phyloP scores from a whole-genome alignment of 257 asterid species.

The Paraleonurus japonicus region DNA sequence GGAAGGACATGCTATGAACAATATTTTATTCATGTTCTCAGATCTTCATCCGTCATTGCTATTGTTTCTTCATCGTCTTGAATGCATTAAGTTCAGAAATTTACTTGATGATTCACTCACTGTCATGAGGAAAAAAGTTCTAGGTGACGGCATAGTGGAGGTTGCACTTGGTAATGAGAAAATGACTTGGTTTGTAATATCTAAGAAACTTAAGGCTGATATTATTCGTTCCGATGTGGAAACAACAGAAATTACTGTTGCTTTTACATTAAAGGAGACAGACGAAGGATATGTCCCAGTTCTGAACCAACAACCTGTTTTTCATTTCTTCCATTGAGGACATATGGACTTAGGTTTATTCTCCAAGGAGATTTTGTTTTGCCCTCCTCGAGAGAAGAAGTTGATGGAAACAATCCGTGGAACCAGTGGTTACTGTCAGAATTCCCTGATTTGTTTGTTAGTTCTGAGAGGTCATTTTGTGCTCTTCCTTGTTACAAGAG shows the following conservation, averaged over 20 bases:
- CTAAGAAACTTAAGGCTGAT: constrained; percentile 59
- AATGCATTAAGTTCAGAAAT: constrained; percentile 73
- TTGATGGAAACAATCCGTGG: constrained; percentile 93
- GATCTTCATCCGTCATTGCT: constrained; percentile 92
- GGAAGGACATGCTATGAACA: constrained; percentile 53
- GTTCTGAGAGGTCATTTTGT: constrained; percentile 73
- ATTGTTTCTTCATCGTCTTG: constrained; percentile 85
- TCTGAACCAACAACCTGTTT: constrained; percentile 86
- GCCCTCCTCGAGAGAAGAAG: constrained; percentile 99
- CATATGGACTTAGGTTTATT: constrained; percentile 93
- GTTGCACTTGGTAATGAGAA: constrained; percentile 70
- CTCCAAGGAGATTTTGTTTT: constrained; percentile 95
- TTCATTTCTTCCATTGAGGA: constrained; percentile 94
- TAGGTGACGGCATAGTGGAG: constrained; percentile 74
- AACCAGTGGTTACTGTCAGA: constrained; percentile 93
- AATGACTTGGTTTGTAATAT: constrained; percentile 84
- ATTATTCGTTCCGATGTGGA: constrained; percentile 60
- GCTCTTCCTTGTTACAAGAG: constrained; percentile 76
- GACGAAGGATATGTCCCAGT: constrained; percentile 54
- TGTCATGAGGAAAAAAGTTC: constrained; percentile 77
- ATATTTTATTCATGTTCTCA: constrained; percentile 75
- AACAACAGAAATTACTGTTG: constrained; percentile 80
- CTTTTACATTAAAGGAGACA: constrained; percentile 71
- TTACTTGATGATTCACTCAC: constrained; percentile 57
- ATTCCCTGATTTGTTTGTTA: constrained; percentile 78